phyloP scores from a whole-genome alignment of 305 asterid genomes.

The Ilex paraguariensis region DNA sequence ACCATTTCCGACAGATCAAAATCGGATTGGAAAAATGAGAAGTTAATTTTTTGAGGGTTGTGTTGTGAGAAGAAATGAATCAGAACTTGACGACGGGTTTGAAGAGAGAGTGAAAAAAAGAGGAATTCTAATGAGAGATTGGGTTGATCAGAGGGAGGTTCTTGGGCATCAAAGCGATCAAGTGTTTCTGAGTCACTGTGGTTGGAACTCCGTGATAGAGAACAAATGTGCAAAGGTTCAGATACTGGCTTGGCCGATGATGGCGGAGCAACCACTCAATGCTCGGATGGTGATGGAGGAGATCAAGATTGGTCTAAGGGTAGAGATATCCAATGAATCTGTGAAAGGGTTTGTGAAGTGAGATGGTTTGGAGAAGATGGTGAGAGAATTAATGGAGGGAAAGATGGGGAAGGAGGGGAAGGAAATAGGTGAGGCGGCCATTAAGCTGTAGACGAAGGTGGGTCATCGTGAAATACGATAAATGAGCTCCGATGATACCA shows the following conservation, averaged over 20 bases:
- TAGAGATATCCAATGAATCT: slow-evolving; percentile 18
- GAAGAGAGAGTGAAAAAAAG: slow-evolving; percentile 3
- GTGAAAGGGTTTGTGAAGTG: slow-evolving; percentile 29
- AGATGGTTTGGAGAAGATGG: slow-evolving; percentile 22
- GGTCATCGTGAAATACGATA: slow-evolving; percentile 34
- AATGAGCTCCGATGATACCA: slow-evolving; percentile 15
- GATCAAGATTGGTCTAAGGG: slow-evolving; percentile 31
- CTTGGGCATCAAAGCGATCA: neutral
- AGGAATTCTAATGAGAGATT: slow-evolving; percentile 10
- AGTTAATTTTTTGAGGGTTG: slow-evolving; percentile 7
- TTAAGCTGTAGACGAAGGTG: slow-evolving; percentile 29
- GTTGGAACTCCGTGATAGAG: slow-evolving; percentile 48
- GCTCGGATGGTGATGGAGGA: slow-evolving; percentile 38
- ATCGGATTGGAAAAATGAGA: slow-evolving; percentile 32
- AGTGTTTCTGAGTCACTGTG: slow-evolving; percentile 29
- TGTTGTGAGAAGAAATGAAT: slow-evolving; percentile 1
- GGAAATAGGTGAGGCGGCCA: slow-evolving; percentile 27
- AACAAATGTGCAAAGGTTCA: slow-evolving; percentile 40
- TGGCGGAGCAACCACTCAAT: slow-evolving; percentile 40
- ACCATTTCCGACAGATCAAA: slow-evolving; percentile 46
- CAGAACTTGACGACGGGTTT: neutral
- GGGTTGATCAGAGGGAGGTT: slow-evolving; percentile 9
- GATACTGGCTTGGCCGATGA: slow-evolving; percentile 50
- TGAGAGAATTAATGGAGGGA: slow-evolving; percentile 35
- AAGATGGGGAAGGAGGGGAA: slow-evolving; percentile 21